These are phyloP conservation scores for Pseudohalonectria lignicola DNA, from an alignment of 2,329 filamentous ascomycete species.

Conservation along the genomic window DNA sequence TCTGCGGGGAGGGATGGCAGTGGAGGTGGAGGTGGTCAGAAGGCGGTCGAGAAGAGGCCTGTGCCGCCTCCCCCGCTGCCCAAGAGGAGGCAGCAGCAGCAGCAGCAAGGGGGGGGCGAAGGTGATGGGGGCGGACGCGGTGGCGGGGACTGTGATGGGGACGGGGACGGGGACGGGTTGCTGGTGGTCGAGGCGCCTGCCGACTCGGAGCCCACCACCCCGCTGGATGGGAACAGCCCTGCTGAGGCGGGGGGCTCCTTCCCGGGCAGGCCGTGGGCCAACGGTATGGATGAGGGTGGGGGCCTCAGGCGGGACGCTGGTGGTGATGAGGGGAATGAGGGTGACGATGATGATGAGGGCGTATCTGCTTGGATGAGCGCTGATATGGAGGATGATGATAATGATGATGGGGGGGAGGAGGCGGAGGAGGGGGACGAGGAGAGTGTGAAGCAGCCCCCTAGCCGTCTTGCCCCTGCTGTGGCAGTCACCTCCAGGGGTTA, in stretches of 20 bases:
- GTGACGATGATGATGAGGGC: slow-evolving; percentile 1
- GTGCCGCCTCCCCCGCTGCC: slow-evolving; percentile 42
- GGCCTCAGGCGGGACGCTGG: not conserved
- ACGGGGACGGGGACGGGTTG: slow-evolving; percentile 35
- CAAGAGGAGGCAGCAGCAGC: slow-evolving; percentile 26
- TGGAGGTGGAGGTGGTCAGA: not conserved
- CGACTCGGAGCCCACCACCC: slow-evolving; percentile 49
- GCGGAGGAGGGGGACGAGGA: not conserved
- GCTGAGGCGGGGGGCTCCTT: not conserved
- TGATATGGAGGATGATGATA: not conserved
- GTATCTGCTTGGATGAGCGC: slow-evolving; percentile 5
- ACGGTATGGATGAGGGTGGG: not conserved
- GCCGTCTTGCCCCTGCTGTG: no score
- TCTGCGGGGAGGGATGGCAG: not conserved
- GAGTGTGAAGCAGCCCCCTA: no score
- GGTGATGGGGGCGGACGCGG: not conserved
- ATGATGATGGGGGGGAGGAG: not conserved
- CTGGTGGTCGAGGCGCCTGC: slow-evolving; percentile 55
- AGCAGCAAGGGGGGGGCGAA: slow-evolving; percentile 16
- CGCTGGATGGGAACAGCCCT: slow-evolving; percentile 14
- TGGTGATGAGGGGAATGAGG: slow-evolving; percentile 1
- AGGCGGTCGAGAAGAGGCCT: slow-evolving; percentile 45
- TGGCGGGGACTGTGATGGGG: no score
- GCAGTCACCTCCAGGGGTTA: no score
- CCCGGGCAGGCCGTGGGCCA: not conserved